Base-by-base conservation (phyloP, 805 yeast species). In the Kodamaea sagamina region DNA sequence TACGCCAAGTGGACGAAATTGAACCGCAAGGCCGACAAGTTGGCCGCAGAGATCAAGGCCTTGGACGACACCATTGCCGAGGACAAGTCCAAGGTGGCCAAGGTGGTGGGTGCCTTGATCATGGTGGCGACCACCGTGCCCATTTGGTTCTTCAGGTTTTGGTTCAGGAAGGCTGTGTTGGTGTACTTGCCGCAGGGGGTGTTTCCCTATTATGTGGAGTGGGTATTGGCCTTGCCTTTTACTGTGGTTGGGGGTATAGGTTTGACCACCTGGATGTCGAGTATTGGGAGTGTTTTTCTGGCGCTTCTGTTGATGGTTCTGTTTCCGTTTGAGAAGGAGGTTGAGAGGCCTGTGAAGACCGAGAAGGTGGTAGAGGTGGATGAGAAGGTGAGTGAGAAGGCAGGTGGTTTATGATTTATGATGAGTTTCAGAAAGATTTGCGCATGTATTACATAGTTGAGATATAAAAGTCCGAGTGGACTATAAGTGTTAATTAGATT, bases 1-100 rank as follows among this genome's bases (percentile, higher is more conserved):
- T 93, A 92, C 62, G 97, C 97, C 21, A 83, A 79, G 56, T 93
- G 98, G 98, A 95, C 97, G 1, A 89, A 89, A 61, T 72, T 90
- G 48, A 90, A 89, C 56, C 77, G 99, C 38, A 77, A 74, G 52
- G 67, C 75, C 45, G 89, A 84, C 50, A 74, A 76, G 46, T 56
- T 86, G 39, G 71, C 73, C 34, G 69, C 63, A 11, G 80, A 85
- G 47, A 66, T 84, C 32, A 75, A 71, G 12, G 44, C 52, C 6
- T 51, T 78, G 36, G 74, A 71, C 40, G 58, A 63, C 32, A 54
- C 61, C 8, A 55, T 84, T 10, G 55, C 68, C 4, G 32, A 57
- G 7, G 58, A 67, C 26, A 71, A 72, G 46, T 53, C 64, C 6
- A 41, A 41, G 5, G 53, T 81, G 43, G 60, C 63, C 42, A 52